These are phyloP conservation scores for Ascocoryne sarcoides DNA, from an alignment of 2,329 filamentous ascomycete species.

Conservation along the genomic window DNA sequence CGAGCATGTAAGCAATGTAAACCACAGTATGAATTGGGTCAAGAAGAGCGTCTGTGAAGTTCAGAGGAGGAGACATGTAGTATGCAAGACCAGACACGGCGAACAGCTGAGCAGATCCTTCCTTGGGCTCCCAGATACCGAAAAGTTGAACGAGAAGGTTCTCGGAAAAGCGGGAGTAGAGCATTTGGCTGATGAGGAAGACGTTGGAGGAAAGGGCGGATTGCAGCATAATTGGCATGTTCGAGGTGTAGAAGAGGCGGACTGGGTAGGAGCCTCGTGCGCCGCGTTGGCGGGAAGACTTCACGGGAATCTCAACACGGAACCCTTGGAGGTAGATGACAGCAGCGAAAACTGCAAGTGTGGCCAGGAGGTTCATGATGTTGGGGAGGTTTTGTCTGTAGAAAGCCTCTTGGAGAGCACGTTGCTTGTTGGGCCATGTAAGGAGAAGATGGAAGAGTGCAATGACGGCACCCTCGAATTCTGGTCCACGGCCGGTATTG, in stretches of 20 bases:
- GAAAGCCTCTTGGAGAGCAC: slow-evolving; percentile 96
- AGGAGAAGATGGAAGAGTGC: slow-evolving; percentile 95
- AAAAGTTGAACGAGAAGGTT: slow-evolving; percentile 97
- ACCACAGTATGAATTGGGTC: slow-evolving; percentile 94
- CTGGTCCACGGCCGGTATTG: slow-evolving; percentile 97
- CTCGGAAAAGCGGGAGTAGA: slow-evolving; percentile 97
- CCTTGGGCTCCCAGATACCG: slow-evolving; percentile 96
- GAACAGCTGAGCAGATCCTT: slow-evolving; percentile 91
- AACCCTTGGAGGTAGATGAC: slow-evolving; percentile 99
- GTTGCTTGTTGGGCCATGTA: slow-evolving; percentile 99
- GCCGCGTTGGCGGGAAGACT: slow-evolving; percentile 97
- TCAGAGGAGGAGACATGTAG: slow-evolving; percentile 98
- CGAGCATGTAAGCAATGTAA: slow-evolving; percentile 96
- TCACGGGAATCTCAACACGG: slow-evolving; percentile 99
- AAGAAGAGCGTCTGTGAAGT: slow-evolving; percentile 92
- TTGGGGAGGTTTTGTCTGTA: slow-evolving; percentile 99
- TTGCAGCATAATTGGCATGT: slow-evolving; percentile 99
- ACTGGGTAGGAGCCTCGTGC: slow-evolving; percentile 97
- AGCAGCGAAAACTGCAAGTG: slow-evolving; percentile 84
- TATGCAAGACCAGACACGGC: slow-evolving; percentile 91
- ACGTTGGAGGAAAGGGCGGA: slow-evolving; percentile 97
- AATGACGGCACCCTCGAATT: slow-evolving; percentile 98
- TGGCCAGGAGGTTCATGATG: slow-evolving; percentile 96
- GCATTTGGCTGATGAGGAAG: slow-evolving; percentile 98
- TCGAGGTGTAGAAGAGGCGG: slow-evolving; percentile 99